A percentile compares a stretch with the other conserved stretches of the same genome.
Conservation (phyloP, 257 asterid species). For the Solanum sparsipilum region DNA sequence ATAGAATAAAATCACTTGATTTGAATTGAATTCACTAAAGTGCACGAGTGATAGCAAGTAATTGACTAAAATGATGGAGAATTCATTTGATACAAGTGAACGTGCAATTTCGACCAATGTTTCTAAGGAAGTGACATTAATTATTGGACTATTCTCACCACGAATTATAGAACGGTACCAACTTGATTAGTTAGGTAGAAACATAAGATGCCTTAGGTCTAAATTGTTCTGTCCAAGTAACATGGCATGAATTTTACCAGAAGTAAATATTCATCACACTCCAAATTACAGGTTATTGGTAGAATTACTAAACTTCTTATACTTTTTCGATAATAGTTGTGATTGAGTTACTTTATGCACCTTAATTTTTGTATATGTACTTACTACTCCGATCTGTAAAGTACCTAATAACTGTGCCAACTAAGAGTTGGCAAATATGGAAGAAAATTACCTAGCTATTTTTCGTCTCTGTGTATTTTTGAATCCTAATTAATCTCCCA, state of each 20-base stretch:
- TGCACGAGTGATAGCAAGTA: background rate
- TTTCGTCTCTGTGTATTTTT: background rate
- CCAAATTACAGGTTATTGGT: background rate
- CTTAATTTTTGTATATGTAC: too few relatives aligned
- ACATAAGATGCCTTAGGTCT: slow-evolving; percentile 7
- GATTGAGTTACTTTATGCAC: background rate
- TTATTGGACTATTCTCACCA: background rate
- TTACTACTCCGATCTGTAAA: background rate
- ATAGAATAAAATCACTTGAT: background rate
- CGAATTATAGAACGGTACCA: background rate
- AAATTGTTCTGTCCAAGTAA: background rate
- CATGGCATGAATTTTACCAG: background rate
- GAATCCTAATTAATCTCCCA: background rate
- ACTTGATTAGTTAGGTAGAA: background rate
- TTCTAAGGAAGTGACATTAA: slow-evolving; percentile 3
- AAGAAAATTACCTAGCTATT: background rate
- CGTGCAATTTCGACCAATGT: slow-evolving; percentile 5
- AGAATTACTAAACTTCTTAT: background rate
- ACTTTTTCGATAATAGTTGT: background rate
- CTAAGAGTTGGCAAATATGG: background rate
- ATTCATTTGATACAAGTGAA: background rate
- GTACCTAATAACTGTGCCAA: background rate
- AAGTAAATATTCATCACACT: background rate
- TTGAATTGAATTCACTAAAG: background rate
- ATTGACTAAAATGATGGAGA: background rate